Evolutionary conservation across 2,329 filamentous ascomycete genomes (phyloP), one percentile per base, ranked within the genome.

Genomic region (Pyrenochaeta sp.): DNA sequence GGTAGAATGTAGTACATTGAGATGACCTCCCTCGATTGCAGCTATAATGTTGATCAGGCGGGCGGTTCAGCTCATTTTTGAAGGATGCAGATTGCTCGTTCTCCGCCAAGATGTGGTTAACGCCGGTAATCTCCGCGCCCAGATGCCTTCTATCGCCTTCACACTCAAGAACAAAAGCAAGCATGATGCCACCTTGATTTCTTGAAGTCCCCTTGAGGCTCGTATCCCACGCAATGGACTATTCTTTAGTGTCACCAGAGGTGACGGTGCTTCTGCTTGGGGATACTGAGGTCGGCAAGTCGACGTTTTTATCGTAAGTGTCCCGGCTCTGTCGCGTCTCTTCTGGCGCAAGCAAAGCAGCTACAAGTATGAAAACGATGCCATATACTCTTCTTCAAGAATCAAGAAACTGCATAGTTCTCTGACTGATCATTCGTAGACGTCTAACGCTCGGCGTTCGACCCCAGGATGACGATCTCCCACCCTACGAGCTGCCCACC

Each of bases 281-380:
- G 51, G 86, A 88, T 57, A 69, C 81, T 37, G 85, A 83, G 50
- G 85, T 86, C 45, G 86, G 86, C 56, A 89, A 88, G 75, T 86
- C 86, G 50, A 86, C 85, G 9, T 88, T 89, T 61, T 74, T 89
- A 60, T 85, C 86, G 84, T 88, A 79, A 73, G 85, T 83, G 51
- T 25, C 60, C 57, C 54, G 25, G 25, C 43, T 12, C 4, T 15
- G 32, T 30, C 32, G 50, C 36, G 43, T 37, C 3, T 45, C 7
- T 25, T 13, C 13, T 5, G 5, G 1, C 24, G 22, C 40, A 25
- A 25, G 22, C 40, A 19, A 22, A 27, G 7, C 27, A 47, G 44
- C 25, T n/a, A 6, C 44, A 25, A 19, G 2, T 32, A 6, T 37
- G 4, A 36, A 36, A 8, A 8, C 22, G n/a, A 36, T 43, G 22